Conservation (phyloP, 257 asterid species). For the Penstemon newberryi region DNA sequence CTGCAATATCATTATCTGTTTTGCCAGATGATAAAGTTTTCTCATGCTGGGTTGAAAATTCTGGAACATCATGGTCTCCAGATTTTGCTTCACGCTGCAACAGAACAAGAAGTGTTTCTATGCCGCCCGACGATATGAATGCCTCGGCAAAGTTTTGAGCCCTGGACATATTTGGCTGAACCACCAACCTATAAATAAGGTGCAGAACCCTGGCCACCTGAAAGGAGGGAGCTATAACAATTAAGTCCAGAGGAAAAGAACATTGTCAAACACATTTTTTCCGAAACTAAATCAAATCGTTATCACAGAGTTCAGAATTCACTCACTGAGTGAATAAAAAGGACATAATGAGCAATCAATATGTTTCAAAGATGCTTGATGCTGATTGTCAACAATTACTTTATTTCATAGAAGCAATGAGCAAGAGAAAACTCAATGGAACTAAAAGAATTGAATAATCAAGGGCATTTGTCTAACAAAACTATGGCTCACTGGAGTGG, state of each 20-base stretch:
- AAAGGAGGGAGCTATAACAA: constrained; percentile 38
- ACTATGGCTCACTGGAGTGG: neutral
- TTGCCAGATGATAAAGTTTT: constrained; percentile 39
- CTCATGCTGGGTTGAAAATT: constrained; percentile 40
- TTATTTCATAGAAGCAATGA: neutral
- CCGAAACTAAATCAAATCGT: constrained; percentile 1
- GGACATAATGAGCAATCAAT: neutral
- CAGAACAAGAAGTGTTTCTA: constrained; percentile 92
- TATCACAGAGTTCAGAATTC: constrained; percentile 1
- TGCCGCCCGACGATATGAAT: constrained; percentile 87
- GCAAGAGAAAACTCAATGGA: neutral
- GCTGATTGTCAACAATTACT: neutral
- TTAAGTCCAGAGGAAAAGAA: constrained; percentile 24
- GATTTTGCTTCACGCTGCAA: constrained; percentile 94
- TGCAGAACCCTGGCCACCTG: constrained; percentile 97
- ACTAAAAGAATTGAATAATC: neutral
- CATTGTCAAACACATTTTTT: constrained; percentile 20
- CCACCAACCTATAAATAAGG: constrained; percentile 86
- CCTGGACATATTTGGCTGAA: constrained; percentile 85
- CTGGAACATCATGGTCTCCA: constrained; percentile 68
- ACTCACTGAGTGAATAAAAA: neutral
- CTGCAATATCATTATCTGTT: constrained; percentile 41
- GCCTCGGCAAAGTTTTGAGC: constrained; percentile 94
- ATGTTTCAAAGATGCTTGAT: neutral
- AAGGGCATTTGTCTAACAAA: constrained; percentile 6